These are phyloP conservation scores for Candida anglica DNA, from an alignment of 805 yeast genomes.

Conservation along the genomic window DNA sequence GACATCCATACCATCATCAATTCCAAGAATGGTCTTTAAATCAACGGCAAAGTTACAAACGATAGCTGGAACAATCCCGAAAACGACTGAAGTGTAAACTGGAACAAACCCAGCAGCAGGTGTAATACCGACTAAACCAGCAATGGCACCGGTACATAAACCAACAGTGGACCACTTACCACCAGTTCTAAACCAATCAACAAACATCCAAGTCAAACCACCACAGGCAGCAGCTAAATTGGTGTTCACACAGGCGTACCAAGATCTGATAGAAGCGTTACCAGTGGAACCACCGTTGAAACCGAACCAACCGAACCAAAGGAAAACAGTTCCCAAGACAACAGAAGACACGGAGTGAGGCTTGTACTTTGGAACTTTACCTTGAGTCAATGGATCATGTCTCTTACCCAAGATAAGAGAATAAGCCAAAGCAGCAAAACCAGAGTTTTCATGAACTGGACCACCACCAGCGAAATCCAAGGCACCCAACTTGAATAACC, in stretches of 20 bases:
- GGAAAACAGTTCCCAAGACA: constrained; percentile 87
- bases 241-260: constrained; percentile 91
- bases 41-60: constrained; percentile 86
- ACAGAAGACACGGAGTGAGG: constrained; percentile 92
- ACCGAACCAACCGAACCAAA: constrained; percentile 99
- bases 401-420: constrained; percentile 91
- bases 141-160: constrained; percentile 87
- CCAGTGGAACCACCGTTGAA: constrained; percentile 99
- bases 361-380: constrained; percentile 79
- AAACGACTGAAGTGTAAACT: constrained; percentile 79
- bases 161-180: constrained; percentile 93
- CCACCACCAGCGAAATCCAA: constrained; percentile 99
- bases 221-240: constrained; percentile 92
- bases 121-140: constrained; percentile 92
- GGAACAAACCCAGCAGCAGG: constrained; percentile 98
- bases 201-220: constrained; percentile 90
- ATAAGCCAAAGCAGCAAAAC: constrained; percentile 92
- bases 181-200: constrained; percentile 83
- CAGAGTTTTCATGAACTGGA: constrained; percentile 94
- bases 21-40: constrained; percentile 61
- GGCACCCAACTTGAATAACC: constrained; percentile 81
- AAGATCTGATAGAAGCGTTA: constrained; percentile 86
- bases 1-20: constrained; percentile 95
- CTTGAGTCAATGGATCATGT: constrained; percentile 68
- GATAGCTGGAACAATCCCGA: constrained; percentile 74